Percentiles rank a stretch among this genome's conserved stretches.
These are phyloP conservation scores for Bidens hawaiensis DNA, from an alignment of 140 eudicot genomes.

Conservation along the genomic window DNA sequence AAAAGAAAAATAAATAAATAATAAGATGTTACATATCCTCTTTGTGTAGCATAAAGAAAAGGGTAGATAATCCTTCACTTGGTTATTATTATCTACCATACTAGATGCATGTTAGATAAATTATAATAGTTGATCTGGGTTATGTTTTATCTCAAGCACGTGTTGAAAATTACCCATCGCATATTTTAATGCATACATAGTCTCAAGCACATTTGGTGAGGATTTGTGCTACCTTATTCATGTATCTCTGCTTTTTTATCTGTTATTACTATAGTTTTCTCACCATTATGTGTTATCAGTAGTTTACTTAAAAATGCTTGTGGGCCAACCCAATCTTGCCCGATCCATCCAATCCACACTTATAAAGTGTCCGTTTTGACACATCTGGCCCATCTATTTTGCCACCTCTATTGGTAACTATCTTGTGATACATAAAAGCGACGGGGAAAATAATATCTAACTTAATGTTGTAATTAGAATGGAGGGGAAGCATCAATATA, in stretches of 20 bases:
- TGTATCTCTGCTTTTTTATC: too few species aligned
- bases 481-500: too few species aligned
- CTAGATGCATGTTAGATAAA: neutral
- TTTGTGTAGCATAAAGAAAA: neutral
- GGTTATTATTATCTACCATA: neutral
- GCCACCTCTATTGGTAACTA: neutral
- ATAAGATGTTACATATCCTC: neutral
- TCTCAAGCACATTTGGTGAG: too few species aligned
- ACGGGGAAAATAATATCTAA: too few species aligned
- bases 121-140: neutral
- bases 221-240: too few species aligned
- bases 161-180: neutral
- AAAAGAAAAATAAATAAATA: neutral
- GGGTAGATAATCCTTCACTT: neutral
- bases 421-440: too few species aligned
- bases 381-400: neutral
- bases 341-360: neutral
- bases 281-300: neutral
- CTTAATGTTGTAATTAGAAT: too few species aligned
- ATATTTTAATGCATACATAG: neutral
- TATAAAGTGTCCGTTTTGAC: neutral
- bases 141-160: constrained; percentile 2
- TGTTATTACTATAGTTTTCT: neutral
- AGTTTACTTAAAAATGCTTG: neutral
- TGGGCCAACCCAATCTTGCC: neutral